These are phyloP conservation scores for Talaromyces islandicus DNA, from an alignment of 2,329 filamentous ascomycete species.

Conservation along the genomic window DNA sequence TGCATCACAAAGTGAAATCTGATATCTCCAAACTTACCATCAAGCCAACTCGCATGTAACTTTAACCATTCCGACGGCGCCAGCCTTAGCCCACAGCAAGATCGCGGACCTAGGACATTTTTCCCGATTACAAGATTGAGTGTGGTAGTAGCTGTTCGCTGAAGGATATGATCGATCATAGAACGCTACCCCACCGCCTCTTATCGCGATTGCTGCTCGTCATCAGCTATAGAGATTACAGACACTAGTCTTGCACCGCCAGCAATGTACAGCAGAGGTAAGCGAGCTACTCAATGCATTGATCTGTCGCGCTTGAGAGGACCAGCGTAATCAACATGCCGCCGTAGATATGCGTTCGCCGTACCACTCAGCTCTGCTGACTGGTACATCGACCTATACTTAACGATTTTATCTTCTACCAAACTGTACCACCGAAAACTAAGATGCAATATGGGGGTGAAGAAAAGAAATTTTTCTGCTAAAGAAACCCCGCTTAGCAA, in stretches of 20 bases:
- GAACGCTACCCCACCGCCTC: not conserved
- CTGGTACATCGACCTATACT: not conserved
- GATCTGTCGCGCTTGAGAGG: not conserved
- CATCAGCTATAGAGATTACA: not conserved
- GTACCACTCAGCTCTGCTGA: not conserved
- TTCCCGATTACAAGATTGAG: not conserved
- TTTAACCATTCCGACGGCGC: conserved; percentile 2
- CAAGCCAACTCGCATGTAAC: not conserved
- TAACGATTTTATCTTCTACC: not conserved
- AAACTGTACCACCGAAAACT: not conserved
- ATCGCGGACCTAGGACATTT: conserved; percentile 5
- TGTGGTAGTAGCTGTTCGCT: not conserved
- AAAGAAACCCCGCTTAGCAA: not conserved
- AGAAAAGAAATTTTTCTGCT: not conserved
- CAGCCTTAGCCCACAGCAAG: not conserved
- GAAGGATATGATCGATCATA: not conserved
- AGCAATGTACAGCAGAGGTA: not conserved
- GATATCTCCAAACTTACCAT: not conserved
- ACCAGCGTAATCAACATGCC: not conserved
- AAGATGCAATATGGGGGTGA: not conserved
- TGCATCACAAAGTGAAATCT: not conserved
- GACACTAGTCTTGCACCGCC: not conserved
- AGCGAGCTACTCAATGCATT: not conserved
- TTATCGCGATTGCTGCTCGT: not conserved
- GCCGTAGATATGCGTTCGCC: not conserved